These are phyloP conservation scores for Ploettnerulaceae sp. DNA, from an alignment of 2,329 filamentous ascomycete species.

Conservation along the genomic window DNA sequence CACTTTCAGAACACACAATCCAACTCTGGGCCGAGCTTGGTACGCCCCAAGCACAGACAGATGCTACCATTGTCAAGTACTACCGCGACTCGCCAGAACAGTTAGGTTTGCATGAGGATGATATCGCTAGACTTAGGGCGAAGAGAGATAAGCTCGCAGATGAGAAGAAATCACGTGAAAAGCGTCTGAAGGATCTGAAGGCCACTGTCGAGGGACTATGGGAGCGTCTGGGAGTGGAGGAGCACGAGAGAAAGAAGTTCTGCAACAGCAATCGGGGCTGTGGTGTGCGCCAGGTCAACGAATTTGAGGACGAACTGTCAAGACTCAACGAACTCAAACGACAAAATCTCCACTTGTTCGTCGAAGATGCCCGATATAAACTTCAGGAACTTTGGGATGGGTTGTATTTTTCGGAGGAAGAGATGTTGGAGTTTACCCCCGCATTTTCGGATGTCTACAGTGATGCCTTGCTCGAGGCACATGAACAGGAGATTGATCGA, in stretches of 20 bases:
- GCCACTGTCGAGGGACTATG: slow-evolving; percentile 78
- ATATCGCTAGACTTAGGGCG: slow-evolving; percentile 65
- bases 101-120: slow-evolving; percentile 84
- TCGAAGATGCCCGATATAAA: slow-evolving; percentile 86
- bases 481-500: slow-evolving; percentile 83
- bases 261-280: slow-evolving; percentile 84
- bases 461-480: slow-evolving; percentile 88
- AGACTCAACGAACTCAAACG: slow-evolving; percentile 88
- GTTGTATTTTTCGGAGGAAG: slow-evolving; percentile 92
- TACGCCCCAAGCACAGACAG: slow-evolving; percentile 88
- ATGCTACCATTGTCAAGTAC: slow-evolving; percentile 78
- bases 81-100: slow-evolving; percentile 91
- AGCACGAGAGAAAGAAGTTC: slow-evolving; percentile 78
- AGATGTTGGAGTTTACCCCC: slow-evolving; percentile 97
- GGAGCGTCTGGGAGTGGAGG: slow-evolving; percentile 81
- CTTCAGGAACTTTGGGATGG: slow-evolving; percentile 94
- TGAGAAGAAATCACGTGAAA: slow-evolving; percentile 83
- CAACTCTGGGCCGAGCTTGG: slow-evolving; percentile 94
- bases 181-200: slow-evolving; percentile 68
- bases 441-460: slow-evolving; percentile 97
- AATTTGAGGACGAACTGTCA: slow-evolving; percentile 86
- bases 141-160: slow-evolving; percentile 80
- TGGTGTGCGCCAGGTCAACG: slow-evolving; percentile 86
- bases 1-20: slow-evolving; percentile 78
- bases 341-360: slow-evolving; percentile 91